These are phyloP conservation scores for Austropuccinia psidii DNA, from an alignment of 1,284 basidiomycete species.

Conservation along the genomic window DNA sequence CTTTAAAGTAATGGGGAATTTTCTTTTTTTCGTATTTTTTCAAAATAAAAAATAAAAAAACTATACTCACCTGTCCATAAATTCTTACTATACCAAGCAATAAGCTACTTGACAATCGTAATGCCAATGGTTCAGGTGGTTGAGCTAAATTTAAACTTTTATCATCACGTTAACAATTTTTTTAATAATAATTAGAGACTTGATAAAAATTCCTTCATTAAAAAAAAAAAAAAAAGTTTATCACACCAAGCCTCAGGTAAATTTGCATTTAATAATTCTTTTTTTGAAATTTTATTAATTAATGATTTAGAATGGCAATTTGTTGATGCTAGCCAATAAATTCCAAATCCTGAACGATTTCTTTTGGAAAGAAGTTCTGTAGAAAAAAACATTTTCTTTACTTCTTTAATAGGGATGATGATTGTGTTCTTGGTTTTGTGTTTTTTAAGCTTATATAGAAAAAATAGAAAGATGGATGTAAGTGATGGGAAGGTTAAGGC, in stretches of 20 bases:
- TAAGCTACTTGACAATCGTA: slow-evolving; percentile 27
- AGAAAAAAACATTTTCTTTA: slow-evolving; percentile 35
- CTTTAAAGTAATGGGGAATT: no score
- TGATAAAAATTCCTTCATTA: neutral
- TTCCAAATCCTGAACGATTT: slow-evolving; percentile 22
- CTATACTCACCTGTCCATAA: slow-evolving; percentile 30
- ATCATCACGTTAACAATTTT: no score
- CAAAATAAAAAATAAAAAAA: no score
- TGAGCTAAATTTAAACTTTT: slow-evolving; percentile 26
- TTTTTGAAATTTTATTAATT: slow-evolving; percentile 29
- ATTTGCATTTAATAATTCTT: slow-evolving; percentile 28
- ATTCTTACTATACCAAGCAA: slow-evolving; percentile 33
- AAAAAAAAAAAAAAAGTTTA: neutral
- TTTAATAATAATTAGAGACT: neutral
- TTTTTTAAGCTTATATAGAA: no score
- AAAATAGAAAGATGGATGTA: no score
- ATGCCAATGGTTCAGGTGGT: slow-evolving; percentile 32
- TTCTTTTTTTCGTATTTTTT: no score
- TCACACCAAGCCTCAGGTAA: slow-evolving; percentile 32
- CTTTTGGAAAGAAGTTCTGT: slow-evolving; percentile 27
- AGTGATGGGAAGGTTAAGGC: no score
- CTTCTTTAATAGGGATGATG: neutral
- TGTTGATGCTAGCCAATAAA: slow-evolving; percentile 35
- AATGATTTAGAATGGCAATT: slow-evolving; percentile 9
- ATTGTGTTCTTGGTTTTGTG: neutral